Evolutionary conservation across 2,329 filamentous ascomycete genomes (phyloP).

Genomic region (Metarhizium humberi): DNA sequence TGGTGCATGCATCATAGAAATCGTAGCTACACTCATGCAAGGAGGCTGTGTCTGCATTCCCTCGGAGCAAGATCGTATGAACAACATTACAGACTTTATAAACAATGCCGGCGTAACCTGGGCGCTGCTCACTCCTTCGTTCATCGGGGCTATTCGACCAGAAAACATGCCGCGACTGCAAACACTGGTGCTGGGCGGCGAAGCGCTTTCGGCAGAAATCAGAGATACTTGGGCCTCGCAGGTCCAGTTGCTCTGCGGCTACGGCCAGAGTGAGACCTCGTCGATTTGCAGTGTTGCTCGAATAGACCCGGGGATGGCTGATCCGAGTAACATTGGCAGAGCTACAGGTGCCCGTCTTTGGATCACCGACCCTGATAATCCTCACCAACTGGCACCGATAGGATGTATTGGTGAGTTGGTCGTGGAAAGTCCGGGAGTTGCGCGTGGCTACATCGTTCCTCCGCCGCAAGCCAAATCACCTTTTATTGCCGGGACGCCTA

Average conservation of each 20-base stretch:
- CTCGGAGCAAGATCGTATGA: not conserved
- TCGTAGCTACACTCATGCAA: not conserved
- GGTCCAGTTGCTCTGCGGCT: not conserved
- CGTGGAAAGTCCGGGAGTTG: too few relatives aligned
- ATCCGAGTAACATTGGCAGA: too few relatives aligned
- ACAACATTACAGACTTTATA: not conserved
- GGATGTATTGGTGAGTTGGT: too few relatives aligned
- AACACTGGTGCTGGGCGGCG: not conserved
- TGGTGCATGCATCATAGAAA: constrained; percentile 2
- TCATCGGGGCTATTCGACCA: not conserved
- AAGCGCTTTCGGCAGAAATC: not conserved
- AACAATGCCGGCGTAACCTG: not conserved
- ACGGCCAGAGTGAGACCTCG: not conserved
- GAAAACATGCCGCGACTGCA: not conserved
- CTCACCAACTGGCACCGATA: too few relatives aligned
- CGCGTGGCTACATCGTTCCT: not conserved
- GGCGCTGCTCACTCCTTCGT: not conserved
- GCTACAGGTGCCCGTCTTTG: too few relatives aligned
- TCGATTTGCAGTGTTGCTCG: not conserved
- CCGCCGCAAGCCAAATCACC: constrained; percentile 12
- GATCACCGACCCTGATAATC: too few relatives aligned
- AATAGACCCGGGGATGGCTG: too few relatives aligned
- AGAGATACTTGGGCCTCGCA: not conserved
- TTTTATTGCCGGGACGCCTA: constrained; percentile 2
- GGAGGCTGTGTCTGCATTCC: constrained; percentile 6